Evolutionary conservation across 352 stramenopile species (phyloP), one percentile per base, ranked within the genome.

Genomic region (Phytopythium boreale): DNA sequence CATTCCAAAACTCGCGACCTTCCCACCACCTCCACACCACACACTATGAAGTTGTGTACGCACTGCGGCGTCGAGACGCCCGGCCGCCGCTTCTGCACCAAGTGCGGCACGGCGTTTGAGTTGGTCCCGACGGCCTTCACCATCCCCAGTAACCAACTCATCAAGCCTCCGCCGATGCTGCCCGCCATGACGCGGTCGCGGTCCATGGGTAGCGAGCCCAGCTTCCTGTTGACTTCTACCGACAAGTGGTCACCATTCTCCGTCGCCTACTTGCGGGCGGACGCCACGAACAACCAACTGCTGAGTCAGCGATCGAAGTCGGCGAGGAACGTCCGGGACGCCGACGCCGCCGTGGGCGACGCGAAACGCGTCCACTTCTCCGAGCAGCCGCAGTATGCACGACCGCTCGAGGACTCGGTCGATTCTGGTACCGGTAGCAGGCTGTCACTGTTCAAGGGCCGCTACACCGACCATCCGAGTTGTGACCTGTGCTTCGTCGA

Each of bases 381-480:
- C 27, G 51, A 57, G 20, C 27, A 57, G 29, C 51, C 51, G 26
- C 22, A 57, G 29, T 12, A 27, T 19, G n/a, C n/a, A n/a, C 26
- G 15, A 24, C 51, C 4, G 22, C 19, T 41, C 5, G 27, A 37
- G 31, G 19, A 29, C 44, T 55, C 47, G 4, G 47, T 24, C 9
- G 46, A 17, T 22, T 55, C 10, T 17, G n/a, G n/a, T n/a, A n/a
- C n/a, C n/a, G 27, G 27, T 20, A 53, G 46, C 46, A 53, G 46
- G 10, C 19, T 55, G 12, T 26, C 47, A 12, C 62, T 87, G 26
- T 61, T 85, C 22, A 76, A 56, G 19, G 64, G 76, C 1, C 77
- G 79, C 19, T 90, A 90, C 60, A 62, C 71, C 10, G 75, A 89
- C 58, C 80, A 90, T 41, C 79, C 82, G 9, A 85, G 82, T 49